phyloP scores from a whole-genome alignment of 345 rosid genomes.

The Salix udensis region DNA sequence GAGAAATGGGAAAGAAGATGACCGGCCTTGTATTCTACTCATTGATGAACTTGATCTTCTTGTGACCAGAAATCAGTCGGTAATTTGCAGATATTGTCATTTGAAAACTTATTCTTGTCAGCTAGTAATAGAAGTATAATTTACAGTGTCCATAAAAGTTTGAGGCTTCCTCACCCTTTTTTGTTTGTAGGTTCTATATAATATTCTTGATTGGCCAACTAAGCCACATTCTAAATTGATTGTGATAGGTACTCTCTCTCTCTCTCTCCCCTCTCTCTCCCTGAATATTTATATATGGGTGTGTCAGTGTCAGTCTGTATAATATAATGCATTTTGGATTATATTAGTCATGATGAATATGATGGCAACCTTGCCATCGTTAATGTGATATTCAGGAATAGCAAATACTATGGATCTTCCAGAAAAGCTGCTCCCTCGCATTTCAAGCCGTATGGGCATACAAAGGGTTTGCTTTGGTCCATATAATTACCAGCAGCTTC shows the following conservation, averaged over 20 bases:
- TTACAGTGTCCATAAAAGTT: neutral
- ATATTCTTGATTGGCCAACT: conserved; percentile 95
- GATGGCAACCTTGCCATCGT: neutral
- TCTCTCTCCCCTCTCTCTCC: neutral
- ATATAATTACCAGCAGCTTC: conserved; percentile 83
- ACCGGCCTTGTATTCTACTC: conserved; percentile 78
- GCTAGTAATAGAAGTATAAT: neutral
- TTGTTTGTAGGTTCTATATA: conserved; percentile 60
- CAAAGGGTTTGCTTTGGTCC: conserved; percentile 97
- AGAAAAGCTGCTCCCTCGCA: conserved; percentile 94
- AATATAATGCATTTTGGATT: neutral
- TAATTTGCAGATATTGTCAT: conserved; percentile 28
- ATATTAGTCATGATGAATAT: neutral
- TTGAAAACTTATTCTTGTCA: neutral
- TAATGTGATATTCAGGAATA: conserved; percentile 49
- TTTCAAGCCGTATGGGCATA: conserved; percentile 94
- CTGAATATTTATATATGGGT: neutral
- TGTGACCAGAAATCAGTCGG: conserved; percentile 93
- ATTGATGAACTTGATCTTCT: conserved; percentile 97
- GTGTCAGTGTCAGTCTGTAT: neutral
- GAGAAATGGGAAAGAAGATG: conserved; percentile 51
- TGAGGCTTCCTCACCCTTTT: conserved; percentile 1
- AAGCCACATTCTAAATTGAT: conserved; percentile 75
- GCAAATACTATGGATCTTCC: conserved; percentile 99
- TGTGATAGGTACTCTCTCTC: conserved; percentile 54